Percentiles rank a stretch among this genome's conserved stretches.
phyloP scores from a whole-genome alignment of 257 asterid genomes.

The Cynanchum wilfordii region DNA sequence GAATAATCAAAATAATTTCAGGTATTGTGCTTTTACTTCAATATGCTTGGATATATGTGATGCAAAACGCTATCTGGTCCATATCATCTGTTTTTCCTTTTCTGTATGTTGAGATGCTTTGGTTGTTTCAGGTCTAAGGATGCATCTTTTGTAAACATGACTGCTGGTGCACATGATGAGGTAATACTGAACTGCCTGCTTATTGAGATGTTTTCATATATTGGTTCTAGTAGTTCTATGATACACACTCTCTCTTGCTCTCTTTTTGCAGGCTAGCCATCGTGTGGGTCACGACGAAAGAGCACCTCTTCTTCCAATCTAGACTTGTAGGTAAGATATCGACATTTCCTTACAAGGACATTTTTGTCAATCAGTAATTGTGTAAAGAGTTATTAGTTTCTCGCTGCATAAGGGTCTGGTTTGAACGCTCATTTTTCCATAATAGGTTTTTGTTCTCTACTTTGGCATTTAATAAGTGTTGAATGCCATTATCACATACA shows the following conservation, averaged over 20 bases:
- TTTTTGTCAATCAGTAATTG: background rate
- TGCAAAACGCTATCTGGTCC: background rate
- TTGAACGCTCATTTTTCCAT: background rate
- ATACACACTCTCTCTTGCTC: background rate
- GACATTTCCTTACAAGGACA: background rate
- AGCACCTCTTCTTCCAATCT: constrained; percentile 69
- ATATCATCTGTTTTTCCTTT: background rate
- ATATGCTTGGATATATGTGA: background rate
- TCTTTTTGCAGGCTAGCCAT: constrained; percentile 62
- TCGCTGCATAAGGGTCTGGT: background rate
- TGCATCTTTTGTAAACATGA: constrained; percentile 65
- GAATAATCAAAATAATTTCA: constrained; percentile 42
- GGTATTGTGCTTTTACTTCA: constrained; percentile 36
- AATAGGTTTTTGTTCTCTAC: background rate
- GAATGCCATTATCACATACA: no score
- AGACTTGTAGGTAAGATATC: constrained; percentile 16
- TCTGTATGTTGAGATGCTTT: constrained; percentile 2
- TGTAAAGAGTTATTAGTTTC: no score
- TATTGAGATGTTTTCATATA: background rate
- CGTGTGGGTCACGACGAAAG: constrained; percentile 61
- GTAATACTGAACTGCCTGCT: constrained; percentile 31
- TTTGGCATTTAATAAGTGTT: background rate
- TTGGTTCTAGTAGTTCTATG: background rate
- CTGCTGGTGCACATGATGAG: constrained; percentile 91
- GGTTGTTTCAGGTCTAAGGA: constrained; percentile 60